Base-by-base conservation (phyloP, 1,284 basidiomycete species). In the Ustilago lituana region DNA sequence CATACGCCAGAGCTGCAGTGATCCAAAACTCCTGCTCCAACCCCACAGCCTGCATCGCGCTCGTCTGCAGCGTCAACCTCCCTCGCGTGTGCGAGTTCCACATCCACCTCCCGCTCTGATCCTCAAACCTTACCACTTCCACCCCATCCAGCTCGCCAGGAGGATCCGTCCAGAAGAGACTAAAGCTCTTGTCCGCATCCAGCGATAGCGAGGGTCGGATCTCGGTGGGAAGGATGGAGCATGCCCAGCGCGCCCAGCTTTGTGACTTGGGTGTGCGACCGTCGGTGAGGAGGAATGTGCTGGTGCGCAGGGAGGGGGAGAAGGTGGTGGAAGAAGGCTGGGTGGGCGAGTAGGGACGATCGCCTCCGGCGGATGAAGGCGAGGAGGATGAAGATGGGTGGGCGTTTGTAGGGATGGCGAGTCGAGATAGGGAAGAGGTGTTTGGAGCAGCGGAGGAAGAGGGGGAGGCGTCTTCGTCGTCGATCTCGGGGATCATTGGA, bases 11-110 rank as follows among this genome's bases (percentile, higher is more conserved):
- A 11, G 63, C 70, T 3, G 56, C 36, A n/a, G 63, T 48, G 43
- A 77, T 62, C 76, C 76, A 78, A 32, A 78, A 77, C 50, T 68
- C 68, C 11, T 45, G 40, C 17, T 77, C 60, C 32, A 78, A 43
- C 1, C 71, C 69, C 1, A 78, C 45, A 9, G 73, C 66, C 38
- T 73, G 45, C 41, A 77, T 53, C 8, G 73, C 76, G 5, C 59
- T 61, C 12, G 46, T 36, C 46, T 78, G 75, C 19, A 78, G n/a
- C 4, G 47, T 48, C 19, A 78, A 15, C 26, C 44, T 40, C n/a
- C 76, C 76, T 5, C 48, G 32, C 11, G 64, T 67, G 22, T 70
- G 55, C 4, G 63, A 74, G 37, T 75, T 63, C 74, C 74, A 78
- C 36, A 70, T 47, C 73, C 71, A 77, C 46, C 72, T 50, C 19